phyloP scores from a whole-genome alignment of 768 basidiomycete genomes.

The Lentinula guzmanii region DNA sequence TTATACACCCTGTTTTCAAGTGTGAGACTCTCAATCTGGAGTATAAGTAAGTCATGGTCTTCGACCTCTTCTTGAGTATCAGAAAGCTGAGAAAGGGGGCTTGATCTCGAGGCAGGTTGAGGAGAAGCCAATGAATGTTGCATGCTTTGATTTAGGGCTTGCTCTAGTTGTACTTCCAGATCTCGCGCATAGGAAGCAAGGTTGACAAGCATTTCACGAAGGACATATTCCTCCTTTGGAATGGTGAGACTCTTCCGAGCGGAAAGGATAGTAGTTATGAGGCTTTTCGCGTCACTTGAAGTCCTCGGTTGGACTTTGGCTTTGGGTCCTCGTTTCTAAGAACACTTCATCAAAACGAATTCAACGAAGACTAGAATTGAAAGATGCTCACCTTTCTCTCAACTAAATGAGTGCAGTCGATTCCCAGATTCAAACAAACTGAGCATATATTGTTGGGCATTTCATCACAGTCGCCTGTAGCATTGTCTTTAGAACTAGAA shows the following conservation, averaged over 20 bases:
- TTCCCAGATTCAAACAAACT: constrained; percentile 1
- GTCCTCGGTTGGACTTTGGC: background rate
- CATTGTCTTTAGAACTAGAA: background rate
- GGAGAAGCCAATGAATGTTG: background rate
- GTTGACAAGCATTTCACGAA: background rate
- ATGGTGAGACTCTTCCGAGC: background rate
- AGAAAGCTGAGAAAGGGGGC: background rate
- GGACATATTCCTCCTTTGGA: background rate
- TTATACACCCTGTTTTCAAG: background rate
- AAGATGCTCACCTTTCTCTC: background rate
- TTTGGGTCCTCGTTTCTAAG: constrained; percentile 5
- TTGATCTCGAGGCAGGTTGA: background rate
- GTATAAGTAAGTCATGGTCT: background rate
- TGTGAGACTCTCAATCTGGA: background rate
- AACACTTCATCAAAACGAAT: background rate
- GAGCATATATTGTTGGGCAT: constrained; percentile 5
- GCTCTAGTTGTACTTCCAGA: background rate
- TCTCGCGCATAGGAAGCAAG: background rate
- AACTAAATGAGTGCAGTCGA: background rate
- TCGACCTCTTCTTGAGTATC: background rate
- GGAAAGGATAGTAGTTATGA: constrained; percentile 3
- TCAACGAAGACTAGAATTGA: background rate
- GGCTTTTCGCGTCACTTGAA: background rate
- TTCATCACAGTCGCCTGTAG: background rate
- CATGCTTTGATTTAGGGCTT: background rate